Evolutionary conservation across 495 filamentous ascomycete genomes (phyloP).

Genomic region (Aspergillus hancockii): DNA sequence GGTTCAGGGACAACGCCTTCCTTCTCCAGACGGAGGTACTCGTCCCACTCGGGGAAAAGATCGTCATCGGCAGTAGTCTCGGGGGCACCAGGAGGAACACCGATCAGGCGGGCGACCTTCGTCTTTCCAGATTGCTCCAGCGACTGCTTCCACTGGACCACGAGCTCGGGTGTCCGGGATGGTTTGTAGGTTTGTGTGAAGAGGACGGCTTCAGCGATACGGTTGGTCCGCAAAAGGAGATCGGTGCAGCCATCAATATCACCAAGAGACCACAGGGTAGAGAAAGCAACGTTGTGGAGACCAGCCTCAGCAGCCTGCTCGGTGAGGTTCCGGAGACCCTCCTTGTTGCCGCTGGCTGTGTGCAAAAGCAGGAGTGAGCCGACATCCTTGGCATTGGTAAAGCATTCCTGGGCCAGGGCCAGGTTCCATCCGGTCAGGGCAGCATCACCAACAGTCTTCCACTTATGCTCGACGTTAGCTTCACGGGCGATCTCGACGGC

Average conservation of each 20-base stretch:
- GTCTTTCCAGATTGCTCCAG: conserved; percentile 79
- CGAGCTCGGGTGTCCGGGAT: conserved; percentile 66
- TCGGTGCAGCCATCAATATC: conserved; percentile 82
- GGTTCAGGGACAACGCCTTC: conserved; percentile 54
- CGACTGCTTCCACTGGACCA: conserved; percentile 74
- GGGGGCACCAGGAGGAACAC: conserved; percentile 65
- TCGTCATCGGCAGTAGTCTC: conserved; percentile 72
- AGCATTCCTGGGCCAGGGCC: conserved; percentile 86
- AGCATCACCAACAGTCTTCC: conserved; percentile 93
- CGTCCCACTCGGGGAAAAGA: conserved; percentile 94
- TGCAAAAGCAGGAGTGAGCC: conserved; percentile 86
- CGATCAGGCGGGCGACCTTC: conserved; percentile 79
- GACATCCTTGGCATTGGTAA: conserved; percentile 82
- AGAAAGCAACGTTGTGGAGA: conserved; percentile 89
- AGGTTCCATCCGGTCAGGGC: conserved; percentile 87
- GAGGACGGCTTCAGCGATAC: conserved; percentile 81
- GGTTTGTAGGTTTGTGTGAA: conserved; percentile 96
- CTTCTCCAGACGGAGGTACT: conserved; percentile 79
- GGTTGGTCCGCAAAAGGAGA: conserved; percentile 73
- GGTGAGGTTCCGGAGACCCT: conserved; percentile 71
- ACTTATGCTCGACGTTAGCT: conserved; percentile 90
- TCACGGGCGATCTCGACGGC: conserved; percentile 81
- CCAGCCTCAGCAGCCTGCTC: conserved; percentile 72
- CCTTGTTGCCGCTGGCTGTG: conserved; percentile 73
- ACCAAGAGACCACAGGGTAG: conserved; percentile 81